Base-by-base conservation (phyloP, 176 grass and related monocot genomes). In the Sorghum bicolor region DNA sequence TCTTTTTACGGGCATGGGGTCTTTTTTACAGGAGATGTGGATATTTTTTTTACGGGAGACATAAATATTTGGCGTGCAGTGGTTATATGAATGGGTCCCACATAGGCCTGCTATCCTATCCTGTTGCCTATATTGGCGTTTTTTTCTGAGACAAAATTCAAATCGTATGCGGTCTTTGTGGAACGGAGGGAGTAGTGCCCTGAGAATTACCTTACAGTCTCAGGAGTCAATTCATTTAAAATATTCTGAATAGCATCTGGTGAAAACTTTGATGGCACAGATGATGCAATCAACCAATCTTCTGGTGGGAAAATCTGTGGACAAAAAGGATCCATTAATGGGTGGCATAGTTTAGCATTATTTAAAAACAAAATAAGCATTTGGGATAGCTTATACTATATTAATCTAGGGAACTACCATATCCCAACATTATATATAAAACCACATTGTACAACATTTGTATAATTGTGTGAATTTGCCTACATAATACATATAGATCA, bases 231-330 rank as follows among this genome's bases (percentile, higher is more conserved):
- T 74, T 98, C 96, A 90, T 93, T 89, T 74, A 98, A 84, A 83
- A 93, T 65, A 28, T 83, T 92, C 61, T 92, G 73, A 81, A 98
- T 95, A 84, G 80, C 52, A 73, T 85, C 86, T 82, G 91, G 96
- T 26, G 91, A 88, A 87, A 95, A 98, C 64, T 92, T 93, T 74
- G 91, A 92, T 28, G 89, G 96, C 47, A 95, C 72, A 25, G 87
- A 92, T 52, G 89, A 90, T 53, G 74, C 87, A 68, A 92, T 83
- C 66, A 98, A 70, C 96, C 96, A 98, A 90, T 98, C 87, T 90
- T 98, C 89, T 48, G 96, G 93, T 79, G 96, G 96, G 81, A 83
- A 98, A 79, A 93, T 66, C 96, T 98, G 67, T 33, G 77, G 3
- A 60, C 72, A 17, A 67, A 29, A 43, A 15, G 31, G 10, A 8